phyloP scores from a whole-genome alignment of 2,329 filamentous ascomycete genomes.

The Sclerotinia minor region DNA sequence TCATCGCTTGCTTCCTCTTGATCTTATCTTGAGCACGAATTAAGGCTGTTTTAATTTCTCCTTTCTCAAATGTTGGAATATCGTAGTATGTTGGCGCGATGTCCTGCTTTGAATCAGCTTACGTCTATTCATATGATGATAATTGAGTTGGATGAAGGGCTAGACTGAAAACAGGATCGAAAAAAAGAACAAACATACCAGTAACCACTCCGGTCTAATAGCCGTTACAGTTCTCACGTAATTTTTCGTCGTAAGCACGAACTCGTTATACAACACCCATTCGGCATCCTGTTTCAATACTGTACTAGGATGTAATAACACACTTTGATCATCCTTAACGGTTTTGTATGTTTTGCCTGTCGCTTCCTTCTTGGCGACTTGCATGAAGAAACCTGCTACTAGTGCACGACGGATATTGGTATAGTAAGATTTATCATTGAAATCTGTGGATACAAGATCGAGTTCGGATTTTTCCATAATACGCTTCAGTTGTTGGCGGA shows the following conservation, averaged over 20 bases:
- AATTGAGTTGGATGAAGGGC: background rate
- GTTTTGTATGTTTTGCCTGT: slow-evolving; percentile 90
- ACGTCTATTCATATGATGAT: slow-evolving; percentile 22
- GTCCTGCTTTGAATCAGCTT: slow-evolving; percentile 62
- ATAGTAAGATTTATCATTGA: slow-evolving; percentile 97
- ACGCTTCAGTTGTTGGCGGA: slow-evolving; percentile 84
- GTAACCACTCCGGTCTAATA: slow-evolving; percentile 89
- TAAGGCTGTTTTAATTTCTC: slow-evolving; percentile 75
- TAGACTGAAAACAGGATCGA: background rate
- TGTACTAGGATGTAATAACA: slow-evolving; percentile 90
- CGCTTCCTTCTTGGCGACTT: slow-evolving; percentile 90
- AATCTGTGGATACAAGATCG: slow-evolving; percentile 83
- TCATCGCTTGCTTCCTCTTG: slow-evolving; percentile 50
- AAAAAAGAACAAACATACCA: slow-evolving; percentile 57
- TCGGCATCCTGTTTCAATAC: slow-evolving; percentile 86
- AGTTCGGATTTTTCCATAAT: slow-evolving; percentile 95
- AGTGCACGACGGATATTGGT: slow-evolving; percentile 93
- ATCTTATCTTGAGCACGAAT: slow-evolving; percentile 59
- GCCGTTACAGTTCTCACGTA: slow-evolving; percentile 94
- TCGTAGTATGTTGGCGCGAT: slow-evolving; percentile 95
- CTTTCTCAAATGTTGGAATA: slow-evolving; percentile 76
- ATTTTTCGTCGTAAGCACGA: slow-evolving; percentile 96
- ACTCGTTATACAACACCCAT: slow-evolving; percentile 98
- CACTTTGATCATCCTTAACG: slow-evolving; percentile 93
- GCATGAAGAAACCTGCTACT: slow-evolving; percentile 98